phyloP scores from a whole-genome alignment of 2,329 filamentous ascomycete genomes.

The Phyllosticta citriasiana region DNA sequence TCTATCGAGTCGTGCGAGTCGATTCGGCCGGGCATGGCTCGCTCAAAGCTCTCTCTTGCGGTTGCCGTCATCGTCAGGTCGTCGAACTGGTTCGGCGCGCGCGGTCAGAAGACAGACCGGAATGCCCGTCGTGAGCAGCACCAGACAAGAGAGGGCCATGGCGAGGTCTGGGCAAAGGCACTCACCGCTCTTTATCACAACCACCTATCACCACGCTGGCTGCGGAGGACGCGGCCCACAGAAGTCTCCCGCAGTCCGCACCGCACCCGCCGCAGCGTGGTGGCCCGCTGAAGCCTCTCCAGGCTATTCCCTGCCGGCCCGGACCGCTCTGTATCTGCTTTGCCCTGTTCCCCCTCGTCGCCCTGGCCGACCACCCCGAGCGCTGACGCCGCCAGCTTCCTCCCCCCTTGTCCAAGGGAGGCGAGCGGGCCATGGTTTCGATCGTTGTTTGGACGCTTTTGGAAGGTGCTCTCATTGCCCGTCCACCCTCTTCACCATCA shows the following conservation, averaged over 20 bases:
- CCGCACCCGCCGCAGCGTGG: not conserved
- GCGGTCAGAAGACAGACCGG: not conserved
- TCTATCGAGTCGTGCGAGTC: not conserved
- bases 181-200: not conserved
- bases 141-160: not conserved
- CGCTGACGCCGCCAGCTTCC: not conserved
- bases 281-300: not conserved
- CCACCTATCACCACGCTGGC: not conserved
- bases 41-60: not conserved
- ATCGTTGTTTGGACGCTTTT: not conserved
- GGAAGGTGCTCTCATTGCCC: not conserved
- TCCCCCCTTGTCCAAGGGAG: not conserved
- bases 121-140: not conserved
- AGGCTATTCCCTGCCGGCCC: not conserved
- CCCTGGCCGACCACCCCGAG: not conserved
- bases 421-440: not conserved
- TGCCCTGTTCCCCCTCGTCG: not conserved
- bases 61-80: not conserved
- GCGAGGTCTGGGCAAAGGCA: not conserved
- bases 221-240: not conserved
- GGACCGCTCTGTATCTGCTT: not conserved
- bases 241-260: not conserved
- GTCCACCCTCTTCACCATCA: not conserved
- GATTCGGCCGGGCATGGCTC: not conserved
- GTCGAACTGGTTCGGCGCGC: not conserved